A percentile compares a stretch with the other conserved stretches of the same genome.
phyloP scores from a whole-genome alignment of 2,329 filamentous ascomycete genomes.

The Canariomyces notabilis region DNA sequence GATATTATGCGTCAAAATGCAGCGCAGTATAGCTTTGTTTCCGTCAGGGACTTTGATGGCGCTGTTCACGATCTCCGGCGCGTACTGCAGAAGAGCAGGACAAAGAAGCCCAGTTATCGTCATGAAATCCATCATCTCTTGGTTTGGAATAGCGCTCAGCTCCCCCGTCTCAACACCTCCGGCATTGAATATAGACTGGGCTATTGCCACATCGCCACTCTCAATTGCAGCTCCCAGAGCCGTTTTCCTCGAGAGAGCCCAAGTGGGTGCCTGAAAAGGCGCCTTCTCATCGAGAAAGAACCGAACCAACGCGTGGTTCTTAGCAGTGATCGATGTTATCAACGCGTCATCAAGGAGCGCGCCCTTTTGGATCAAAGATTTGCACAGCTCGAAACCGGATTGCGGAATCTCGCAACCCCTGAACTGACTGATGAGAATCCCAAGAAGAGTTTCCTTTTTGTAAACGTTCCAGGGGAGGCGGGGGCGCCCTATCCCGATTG shows the following conservation, averaged over 20 bases:
- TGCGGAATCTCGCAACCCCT: background rate
- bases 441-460: background rate
- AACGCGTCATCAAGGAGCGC: background rate
- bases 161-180: constrained; percentile 1
- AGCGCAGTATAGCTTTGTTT: constrained; percentile 1
- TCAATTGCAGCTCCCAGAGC: constrained; percentile 1
- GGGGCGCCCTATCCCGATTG: background rate
- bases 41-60: background rate
- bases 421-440: background rate
- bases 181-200: background rate
- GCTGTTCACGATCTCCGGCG: background rate
- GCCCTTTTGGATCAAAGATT: constrained; percentile 1
- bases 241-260: background rate
- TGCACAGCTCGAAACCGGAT: background rate
- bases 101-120: background rate
- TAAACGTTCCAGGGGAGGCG: background rate
- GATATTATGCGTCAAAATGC: constrained; percentile 1
- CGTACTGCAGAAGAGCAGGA: constrained; percentile 1
- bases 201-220: constrained; percentile 5
- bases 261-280: constrained; percentile 1
- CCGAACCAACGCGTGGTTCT: constrained; percentile 1
- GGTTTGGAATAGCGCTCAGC: background rate
- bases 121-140: constrained; percentile 4
- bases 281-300: background rate
- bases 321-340: background rate